phyloP scores from a whole-genome alignment of 768 basidiomycete genomes.

The Amanita thiersii region DNA sequence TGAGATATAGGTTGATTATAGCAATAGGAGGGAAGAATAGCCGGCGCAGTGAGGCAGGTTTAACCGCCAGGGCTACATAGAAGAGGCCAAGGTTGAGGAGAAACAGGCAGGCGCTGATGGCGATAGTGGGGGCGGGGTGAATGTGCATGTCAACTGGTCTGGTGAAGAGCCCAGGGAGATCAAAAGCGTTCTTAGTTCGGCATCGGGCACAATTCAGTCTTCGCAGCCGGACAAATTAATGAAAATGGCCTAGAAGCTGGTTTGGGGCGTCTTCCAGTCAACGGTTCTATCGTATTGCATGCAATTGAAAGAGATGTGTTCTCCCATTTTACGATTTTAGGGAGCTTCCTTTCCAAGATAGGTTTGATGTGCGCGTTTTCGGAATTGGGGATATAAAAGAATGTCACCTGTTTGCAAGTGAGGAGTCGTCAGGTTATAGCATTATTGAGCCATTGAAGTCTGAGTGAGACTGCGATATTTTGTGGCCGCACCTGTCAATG shows the following conservation, averaged over 20 bases:
- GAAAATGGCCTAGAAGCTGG: slow-evolving; percentile 3
- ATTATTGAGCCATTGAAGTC: too few species aligned
- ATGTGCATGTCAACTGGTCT: not conserved
- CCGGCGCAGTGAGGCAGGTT: not conserved
- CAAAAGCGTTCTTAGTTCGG: not conserved
- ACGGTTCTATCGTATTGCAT: too few species aligned
- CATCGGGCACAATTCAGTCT: not conserved
- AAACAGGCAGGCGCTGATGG: slow-evolving; percentile 1
- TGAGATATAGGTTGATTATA: not conserved
- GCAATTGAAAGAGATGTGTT: too few species aligned
- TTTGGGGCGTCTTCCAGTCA: too few species aligned
- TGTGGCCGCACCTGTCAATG: not conserved
- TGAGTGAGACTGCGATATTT: too few species aligned
- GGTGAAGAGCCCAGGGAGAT: not conserved
- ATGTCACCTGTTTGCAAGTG: too few species aligned
- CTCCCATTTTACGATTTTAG: too few species aligned
- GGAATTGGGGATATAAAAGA: too few species aligned
- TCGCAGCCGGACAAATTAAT: not conserved
- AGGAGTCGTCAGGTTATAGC: too few species aligned
- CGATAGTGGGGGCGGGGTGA: not conserved
- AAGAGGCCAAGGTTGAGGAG: slow-evolving; percentile 1
- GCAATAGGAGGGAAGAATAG: slow-evolving; percentile 1
- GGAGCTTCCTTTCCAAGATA: too few species aligned
- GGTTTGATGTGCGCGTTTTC: too few species aligned
- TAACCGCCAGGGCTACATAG: not conserved